Evolutionary conservation across 2,329 filamentous ascomycete species (phyloP), one percentile per base, ranked within the genome.

Genomic region (Colletotrichum liriopes): DNA sequence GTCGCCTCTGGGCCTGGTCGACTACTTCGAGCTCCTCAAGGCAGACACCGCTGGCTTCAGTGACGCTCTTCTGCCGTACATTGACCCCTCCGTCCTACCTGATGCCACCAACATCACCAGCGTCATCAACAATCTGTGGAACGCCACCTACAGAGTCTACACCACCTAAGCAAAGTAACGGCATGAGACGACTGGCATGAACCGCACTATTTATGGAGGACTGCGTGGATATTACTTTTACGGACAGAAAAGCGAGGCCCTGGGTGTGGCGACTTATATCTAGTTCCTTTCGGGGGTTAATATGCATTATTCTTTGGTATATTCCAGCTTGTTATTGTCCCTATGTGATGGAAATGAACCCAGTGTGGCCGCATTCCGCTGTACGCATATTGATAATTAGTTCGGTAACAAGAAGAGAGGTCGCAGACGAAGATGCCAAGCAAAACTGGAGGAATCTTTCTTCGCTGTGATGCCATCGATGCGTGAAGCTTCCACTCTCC

Each of bases 91-190:
- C 3, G 12, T 26, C 23, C 16, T n/a, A 8, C 0, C 16, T 7
- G 18, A 16, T 1, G 23, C 49, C 32, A 32, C n/a, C 0, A 1
- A n/a, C 6, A 1, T 16, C 1, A n/a, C 37, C 11, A 23, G 8
- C 4, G 11, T 16, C 23, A 39, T 64, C 35, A 54, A 41, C 18
- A 52, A 35, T 18, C 5, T 20, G 1, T 1, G 54, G 23, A n/a
- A 11, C 1, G 12, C 5, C 6, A 43, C 39, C 4, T 18, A 32
- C 1, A 12, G 18, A 2, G 3, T 29, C 20, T 52, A 51, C 14
- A 18, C 37, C 26, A 20, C 29, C n/a, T 41, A 20, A 29, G 32
- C 0, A 18, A 1, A 3, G 2, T 35, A 11, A 8, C 16, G 3
- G 18, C 16, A 39, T 3, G 5, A 12, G 5, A 29, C 20, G 35